Conservation (phyloP, 768 basidiomycete genomes). For the Mrakia blollopis region DNA sequence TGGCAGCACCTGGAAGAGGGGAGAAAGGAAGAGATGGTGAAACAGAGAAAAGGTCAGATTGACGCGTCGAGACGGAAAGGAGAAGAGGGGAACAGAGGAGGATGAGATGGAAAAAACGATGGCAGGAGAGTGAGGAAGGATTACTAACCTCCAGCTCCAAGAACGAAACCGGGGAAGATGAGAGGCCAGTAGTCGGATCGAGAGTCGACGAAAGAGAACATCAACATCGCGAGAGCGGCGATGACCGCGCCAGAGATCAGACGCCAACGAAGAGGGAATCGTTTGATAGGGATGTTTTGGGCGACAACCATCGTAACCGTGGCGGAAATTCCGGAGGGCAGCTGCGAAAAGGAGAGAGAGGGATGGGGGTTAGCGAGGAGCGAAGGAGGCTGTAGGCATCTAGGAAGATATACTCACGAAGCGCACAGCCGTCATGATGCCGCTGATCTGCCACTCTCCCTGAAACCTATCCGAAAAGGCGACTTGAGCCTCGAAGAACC, state of each 20-base stretch:
- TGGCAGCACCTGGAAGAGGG: neutral
- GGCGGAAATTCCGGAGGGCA: neutral
- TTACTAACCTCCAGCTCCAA: neutral
- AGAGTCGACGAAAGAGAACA: slow-evolving; percentile 7
- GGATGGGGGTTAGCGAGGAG: neutral
- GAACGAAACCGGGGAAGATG: neutral
- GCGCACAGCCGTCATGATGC: neutral
- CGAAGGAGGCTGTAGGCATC: no score
- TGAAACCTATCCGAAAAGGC: slow-evolving; percentile 6
- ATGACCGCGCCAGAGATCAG: neutral
- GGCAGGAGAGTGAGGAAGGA: no score
- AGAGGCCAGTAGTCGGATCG: slow-evolving; percentile 11
- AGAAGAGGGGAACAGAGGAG: no score
- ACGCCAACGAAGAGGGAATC: slow-evolving; percentile 2
- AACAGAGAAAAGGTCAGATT: neutral
- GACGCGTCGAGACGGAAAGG: no score
- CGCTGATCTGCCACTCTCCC: neutral
- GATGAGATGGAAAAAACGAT: neutral
- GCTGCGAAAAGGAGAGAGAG: neutral
- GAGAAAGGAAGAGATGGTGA: neutral
- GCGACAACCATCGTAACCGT: neutral
- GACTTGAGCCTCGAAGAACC: slow-evolving; percentile 10
- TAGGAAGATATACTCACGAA: neutral
- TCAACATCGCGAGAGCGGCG: slow-evolving; percentile 1
- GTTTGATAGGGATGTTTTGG: neutral